Evolutionary conservation across 495 filamentous ascomycete genomes (phyloP).

Genomic region (Aspergillus hancockii): DNA sequence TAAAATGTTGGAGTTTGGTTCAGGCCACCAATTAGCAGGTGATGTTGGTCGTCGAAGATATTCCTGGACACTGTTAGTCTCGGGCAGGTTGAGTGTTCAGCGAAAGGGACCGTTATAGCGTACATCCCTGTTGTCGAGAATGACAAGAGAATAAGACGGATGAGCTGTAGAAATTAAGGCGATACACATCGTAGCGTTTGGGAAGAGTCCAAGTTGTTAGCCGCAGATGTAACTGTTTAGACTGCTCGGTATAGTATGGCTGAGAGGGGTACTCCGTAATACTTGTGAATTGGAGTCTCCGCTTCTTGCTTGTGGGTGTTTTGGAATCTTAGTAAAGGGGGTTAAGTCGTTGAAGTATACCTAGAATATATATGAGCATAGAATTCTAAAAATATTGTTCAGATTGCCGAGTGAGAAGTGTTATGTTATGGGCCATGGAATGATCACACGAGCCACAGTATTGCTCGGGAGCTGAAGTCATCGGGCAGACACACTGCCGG

Average conservation of each 20-base stretch:
- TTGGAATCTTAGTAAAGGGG: no score
- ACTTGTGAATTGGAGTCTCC: no score
- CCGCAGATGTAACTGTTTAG: no score
- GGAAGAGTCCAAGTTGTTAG: not conserved
- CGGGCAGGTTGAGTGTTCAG: not conserved
- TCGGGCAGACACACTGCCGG: conserved; percentile 12
- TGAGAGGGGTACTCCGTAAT: no score
- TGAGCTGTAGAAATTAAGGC: conserved; percentile 86
- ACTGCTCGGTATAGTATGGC: no score
- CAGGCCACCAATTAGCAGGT: conserved; percentile 78
- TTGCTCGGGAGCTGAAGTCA: conserved; percentile 6
- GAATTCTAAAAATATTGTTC: no score
- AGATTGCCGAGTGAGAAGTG: not conserved
- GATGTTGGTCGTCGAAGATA: conserved; percentile 88
- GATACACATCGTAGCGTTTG: conserved; percentile 74
- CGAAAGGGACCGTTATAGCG: conserved; percentile 12
- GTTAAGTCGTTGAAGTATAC: no score
- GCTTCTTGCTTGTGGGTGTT: no score
- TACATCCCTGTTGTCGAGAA: conserved; percentile 93
- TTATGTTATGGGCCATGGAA: no score
- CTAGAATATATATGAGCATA: no score
- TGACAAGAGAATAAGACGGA: conserved; percentile 83
- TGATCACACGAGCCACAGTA: not conserved
- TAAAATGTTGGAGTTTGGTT: conserved; percentile 60
- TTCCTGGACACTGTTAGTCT: conserved; percentile 53